Percentiles rank a stretch among this genome's conserved stretches.
phyloP scores from a whole-genome alignment of 1,139 yeast genomes.

The Geotrichum histeridarum region DNA sequence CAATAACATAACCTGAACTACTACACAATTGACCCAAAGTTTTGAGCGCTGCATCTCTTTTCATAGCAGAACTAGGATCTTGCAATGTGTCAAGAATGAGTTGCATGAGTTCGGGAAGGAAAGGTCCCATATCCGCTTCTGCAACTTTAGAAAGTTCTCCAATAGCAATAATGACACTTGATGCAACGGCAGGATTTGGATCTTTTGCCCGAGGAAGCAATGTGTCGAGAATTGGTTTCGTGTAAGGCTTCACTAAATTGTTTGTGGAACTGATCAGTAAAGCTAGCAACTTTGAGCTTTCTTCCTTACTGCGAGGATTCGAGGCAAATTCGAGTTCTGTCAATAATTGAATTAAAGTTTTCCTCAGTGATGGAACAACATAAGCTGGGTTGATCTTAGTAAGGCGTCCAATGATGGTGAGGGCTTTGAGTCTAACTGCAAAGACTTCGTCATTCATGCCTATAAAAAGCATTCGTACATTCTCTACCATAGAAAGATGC shows the following conservation, averaged over 20 bases:
- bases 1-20: slow-evolving; percentile 91
- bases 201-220: slow-evolving; percentile 74
- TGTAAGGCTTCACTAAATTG: slow-evolving; percentile 80
- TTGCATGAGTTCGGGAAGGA: slow-evolving; percentile 77
- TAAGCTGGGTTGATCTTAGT: slow-evolving; percentile 90
- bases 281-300: slow-evolving; percentile 72
- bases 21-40: slow-evolving; percentile 85
- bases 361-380: slow-evolving; percentile 86
- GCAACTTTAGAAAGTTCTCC: slow-evolving; percentile 88
- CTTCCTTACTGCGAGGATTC: slow-evolving; percentile 73
- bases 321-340: slow-evolving; percentile 82
- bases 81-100: slow-evolving; percentile 80
- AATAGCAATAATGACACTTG: slow-evolving; percentile 80
- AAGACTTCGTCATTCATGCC: slow-evolving; percentile 90
- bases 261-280: slow-evolving; percentile 71
- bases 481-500: slow-evolving; percentile 89
- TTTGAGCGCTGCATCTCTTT: slow-evolving; percentile 83
- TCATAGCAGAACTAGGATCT: slow-evolving; percentile 81
- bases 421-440: slow-evolving; percentile 73
- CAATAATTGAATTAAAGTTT: slow-evolving; percentile 74
- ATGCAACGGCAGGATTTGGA: slow-evolving; percentile 65
- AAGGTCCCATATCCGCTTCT: slow-evolving; percentile 75
- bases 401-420: slow-evolving; percentile 74
- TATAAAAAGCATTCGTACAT: slow-evolving; percentile 76
- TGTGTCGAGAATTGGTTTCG: slow-evolving; percentile 82